These are phyloP conservation scores for Fusarium sp. DNA, from an alignment of 2,329 filamentous ascomycete species.

Conservation along the genomic window DNA sequence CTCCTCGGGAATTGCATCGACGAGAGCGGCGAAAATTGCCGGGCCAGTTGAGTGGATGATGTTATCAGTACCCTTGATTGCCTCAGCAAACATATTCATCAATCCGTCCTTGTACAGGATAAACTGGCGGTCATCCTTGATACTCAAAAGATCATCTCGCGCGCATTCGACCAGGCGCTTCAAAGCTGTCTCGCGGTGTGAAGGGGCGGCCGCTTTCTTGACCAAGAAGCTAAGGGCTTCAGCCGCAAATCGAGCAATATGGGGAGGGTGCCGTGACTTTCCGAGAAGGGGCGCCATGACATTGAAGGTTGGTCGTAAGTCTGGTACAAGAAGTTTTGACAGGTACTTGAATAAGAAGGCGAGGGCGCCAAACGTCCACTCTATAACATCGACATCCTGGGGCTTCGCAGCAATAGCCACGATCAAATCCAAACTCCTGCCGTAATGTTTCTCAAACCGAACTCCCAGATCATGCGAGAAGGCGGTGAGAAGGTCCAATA, in stretches of 20 bases:
- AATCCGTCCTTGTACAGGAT: conserved; percentile 83
- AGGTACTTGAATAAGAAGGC: conserved; percentile 98
- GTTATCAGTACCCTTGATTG: conserved; percentile 70
- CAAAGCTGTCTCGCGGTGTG: conserved; percentile 78
- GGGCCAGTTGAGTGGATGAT: conserved; percentile 68
- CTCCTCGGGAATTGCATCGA: conserved; percentile 60
- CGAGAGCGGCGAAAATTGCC: conserved; percentile 61
- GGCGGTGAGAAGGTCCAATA: conserved; percentile 87
- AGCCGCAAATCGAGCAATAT: conserved; percentile 91
- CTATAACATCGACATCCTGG: conserved; percentile 86
- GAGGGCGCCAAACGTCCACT: conserved; percentile 95
- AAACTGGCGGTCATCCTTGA: conserved; percentile 64
- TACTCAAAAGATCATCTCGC: conserved; percentile 70
- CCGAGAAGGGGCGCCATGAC: conserved; percentile 87
- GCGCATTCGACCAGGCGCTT: conserved; percentile 76
- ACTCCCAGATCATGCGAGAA: conserved; percentile 93
- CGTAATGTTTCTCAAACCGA: conserved; percentile 89
- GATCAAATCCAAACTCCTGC: conserved; percentile 77
- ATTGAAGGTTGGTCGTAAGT: conserved; percentile 84
- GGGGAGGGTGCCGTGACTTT: conserved; percentile 80
- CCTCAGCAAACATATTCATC: conserved; percentile 92
- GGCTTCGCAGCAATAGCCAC: conserved; percentile 80
- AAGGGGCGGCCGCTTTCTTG: conserved; percentile 83
- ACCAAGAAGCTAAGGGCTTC: conserved; percentile 95
- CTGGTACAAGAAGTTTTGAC: conserved; percentile 83